A percentile compares a stretch with the other conserved stretches of the same genome.
Evolutionary conservation across 768 basidiomycete genomes (phyloP).

Genomic region (Leccinum barrowsii): DNA sequence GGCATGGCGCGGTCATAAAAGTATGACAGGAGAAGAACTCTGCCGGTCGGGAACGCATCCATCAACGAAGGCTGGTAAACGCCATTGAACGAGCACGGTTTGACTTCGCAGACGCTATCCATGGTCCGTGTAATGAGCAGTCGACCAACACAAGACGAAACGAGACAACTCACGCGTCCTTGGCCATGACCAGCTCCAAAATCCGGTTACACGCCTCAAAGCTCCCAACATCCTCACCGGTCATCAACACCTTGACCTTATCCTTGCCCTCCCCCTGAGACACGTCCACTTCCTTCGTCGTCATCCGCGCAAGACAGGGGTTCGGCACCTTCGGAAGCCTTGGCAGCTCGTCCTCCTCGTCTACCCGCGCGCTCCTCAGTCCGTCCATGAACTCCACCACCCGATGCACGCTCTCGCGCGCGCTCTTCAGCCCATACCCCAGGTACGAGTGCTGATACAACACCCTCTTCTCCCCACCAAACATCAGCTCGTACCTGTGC

Average conservation of each 20-base stretch:
- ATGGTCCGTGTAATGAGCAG: neutral
- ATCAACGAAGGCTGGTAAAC: constrained; percentile 94
- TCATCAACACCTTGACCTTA: constrained; percentile 75
- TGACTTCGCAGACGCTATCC: constrained; percentile 74
- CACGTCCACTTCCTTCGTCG: constrained; percentile 59
- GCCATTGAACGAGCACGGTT: constrained; percentile 96
- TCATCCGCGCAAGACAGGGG: constrained; percentile 77
- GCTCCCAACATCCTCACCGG: constrained; percentile 73
- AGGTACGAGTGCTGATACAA: constrained; percentile 98
- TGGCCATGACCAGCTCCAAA: constrained; percentile 87
- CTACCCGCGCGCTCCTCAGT: constrained; percentile 30
- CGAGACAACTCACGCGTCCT: constrained; percentile 68
- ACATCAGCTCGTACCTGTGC: constrained; percentile 83
- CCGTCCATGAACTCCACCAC: constrained; percentile 83
- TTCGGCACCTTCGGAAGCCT: constrained; percentile 39
- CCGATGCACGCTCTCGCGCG: constrained; percentile 78
- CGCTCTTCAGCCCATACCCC: constrained; percentile 93
- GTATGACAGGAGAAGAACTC: constrained; percentile 90
- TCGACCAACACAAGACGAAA: neutral
- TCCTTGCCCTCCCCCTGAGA: constrained; percentile 38
- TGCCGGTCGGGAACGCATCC: constrained; percentile 83
- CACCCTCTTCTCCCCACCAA: constrained; percentile 66
- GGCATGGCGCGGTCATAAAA: constrained; percentile 94
- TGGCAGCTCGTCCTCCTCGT: neutral
- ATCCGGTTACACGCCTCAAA: constrained; percentile 85